Conservation (phyloP, 1,139 yeast species). For the Diutina neorugosa region DNA sequence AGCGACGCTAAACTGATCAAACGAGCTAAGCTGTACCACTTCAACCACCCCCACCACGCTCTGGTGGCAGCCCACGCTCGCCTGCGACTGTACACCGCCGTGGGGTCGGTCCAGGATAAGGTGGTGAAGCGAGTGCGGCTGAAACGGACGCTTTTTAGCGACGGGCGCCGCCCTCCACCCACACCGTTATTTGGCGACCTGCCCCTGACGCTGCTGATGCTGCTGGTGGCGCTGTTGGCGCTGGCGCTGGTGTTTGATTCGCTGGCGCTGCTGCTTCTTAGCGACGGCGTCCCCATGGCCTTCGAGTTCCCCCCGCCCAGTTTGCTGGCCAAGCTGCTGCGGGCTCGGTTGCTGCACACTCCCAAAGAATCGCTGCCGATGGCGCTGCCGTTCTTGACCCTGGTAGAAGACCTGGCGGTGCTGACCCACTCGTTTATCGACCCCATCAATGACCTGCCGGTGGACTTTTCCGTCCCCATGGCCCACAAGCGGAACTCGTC, state of each 20-base stretch:
- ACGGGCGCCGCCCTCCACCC: conserved; percentile 1
- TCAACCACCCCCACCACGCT: conserved; percentile 10
- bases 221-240: conserved; percentile 2
- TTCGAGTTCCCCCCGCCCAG: conserved; percentile 1
- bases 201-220: background rate
- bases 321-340: background rate
- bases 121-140: conserved; percentile 2
- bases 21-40: conserved; percentile 24
- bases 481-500: background rate
- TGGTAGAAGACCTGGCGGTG: background rate
- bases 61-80: background rate
- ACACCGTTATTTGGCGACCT: background rate
- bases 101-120: background rate
- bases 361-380: background rate
- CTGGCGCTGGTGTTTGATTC: background rate
- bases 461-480: conserved; percentile 1
- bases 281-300: background rate
- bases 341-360: conserved; percentile 1
- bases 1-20: conserved; percentile 38
- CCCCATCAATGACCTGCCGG: conserved; percentile 4
- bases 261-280: conserved; percentile 3
- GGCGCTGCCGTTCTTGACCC: conserved; percentile 2
- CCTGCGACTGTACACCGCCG: background rate
- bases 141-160: background rate
- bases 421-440: background rate